phyloP scores from a whole-genome alignment of 2,329 filamentous ascomycete species.

The Knoxdaviesia proteae region DNA sequence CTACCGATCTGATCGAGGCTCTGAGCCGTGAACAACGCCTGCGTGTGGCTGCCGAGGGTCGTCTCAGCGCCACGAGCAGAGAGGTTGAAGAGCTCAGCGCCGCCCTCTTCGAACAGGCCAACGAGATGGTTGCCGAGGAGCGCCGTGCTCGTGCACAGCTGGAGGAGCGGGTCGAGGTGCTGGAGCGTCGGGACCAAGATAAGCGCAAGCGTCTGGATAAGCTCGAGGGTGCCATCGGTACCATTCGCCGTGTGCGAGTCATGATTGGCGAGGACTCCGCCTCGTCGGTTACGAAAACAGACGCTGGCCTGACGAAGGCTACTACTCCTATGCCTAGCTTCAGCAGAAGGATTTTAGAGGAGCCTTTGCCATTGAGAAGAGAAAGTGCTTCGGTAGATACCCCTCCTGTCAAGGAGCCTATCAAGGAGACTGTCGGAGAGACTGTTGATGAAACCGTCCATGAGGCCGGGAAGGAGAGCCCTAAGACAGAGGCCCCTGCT shows the following conservation, averaged over 20 bases:
- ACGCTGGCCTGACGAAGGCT: neutral
- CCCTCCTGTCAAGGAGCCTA: no score
- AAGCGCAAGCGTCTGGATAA: constrained; percentile 48
- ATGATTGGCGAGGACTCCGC: constrained; percentile 23
- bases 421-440: no score
- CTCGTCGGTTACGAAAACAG: neutral
- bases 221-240: constrained; percentile 47
- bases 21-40: constrained; percentile 45
- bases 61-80: constrained; percentile 40
- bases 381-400: no score
- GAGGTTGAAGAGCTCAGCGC: constrained; percentile 66
- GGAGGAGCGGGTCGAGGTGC: constrained; percentile 45
- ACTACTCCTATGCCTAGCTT: no score
- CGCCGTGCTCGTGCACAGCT: constrained; percentile 48
- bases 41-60: constrained; percentile 47
- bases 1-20: constrained; percentile 36
- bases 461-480: no score
- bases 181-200: constrained; percentile 50
- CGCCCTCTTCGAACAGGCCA: constrained; percentile 61
- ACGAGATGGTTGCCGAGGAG: constrained; percentile 71
- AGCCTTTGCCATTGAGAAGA: no score
- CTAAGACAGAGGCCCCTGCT: no score
- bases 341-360: no score
- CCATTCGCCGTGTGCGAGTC: constrained; percentile 49
- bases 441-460: no score